Base-by-base conservation (phyloP, 257 asterid species). In the Lycium ferocissimum region DNA sequence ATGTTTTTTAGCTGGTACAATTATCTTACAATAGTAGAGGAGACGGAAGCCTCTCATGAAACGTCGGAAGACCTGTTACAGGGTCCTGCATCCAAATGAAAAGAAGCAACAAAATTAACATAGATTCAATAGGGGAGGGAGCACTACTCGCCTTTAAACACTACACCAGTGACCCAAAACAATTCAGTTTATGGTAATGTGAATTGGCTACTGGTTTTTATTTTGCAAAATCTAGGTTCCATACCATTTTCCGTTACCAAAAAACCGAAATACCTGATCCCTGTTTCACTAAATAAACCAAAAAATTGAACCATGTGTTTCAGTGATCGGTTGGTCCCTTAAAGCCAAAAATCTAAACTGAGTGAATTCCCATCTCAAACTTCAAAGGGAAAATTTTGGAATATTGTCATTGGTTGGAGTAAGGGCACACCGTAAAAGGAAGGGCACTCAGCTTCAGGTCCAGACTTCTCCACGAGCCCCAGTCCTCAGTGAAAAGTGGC, bases 401-500 rank as follows among this genome's bases (percentile, higher is more conserved):
- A 83, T 86, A 83, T 51, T 80, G 84, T 88, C 71, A 80, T 56
- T 47, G 86, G 85, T 53, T 51, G 57, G 49, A 26, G 65, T 53
- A 17, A 70, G 59, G 62, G 87, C 92, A 88, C 89, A 96, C 99
- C 98, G 92, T 96, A 85, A 96, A 92, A 73, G 97, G 99, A 90
- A 88, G 92, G 87, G 92, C 80, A 90, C 97, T 96, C 89, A 95
- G 92, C 66, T 90, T 91, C 88, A 96, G 91, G 80, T 94, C 97
- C 86, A 85, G 66, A 88, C 92, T 91, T 94, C 99, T 95, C 99
- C 99, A 96, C 57, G 87, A 87, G 83, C 97, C 97, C 98, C 98
- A 96, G 80, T 96, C 97, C 84, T 92, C 97, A 57, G 97, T 82
- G 87, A 95, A 96, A 85, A 96, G 94, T 53, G 99, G 98, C 99